Conservation (phyloP, 768 basidiomycete species). For the Lactarius akahatsu region DNA sequence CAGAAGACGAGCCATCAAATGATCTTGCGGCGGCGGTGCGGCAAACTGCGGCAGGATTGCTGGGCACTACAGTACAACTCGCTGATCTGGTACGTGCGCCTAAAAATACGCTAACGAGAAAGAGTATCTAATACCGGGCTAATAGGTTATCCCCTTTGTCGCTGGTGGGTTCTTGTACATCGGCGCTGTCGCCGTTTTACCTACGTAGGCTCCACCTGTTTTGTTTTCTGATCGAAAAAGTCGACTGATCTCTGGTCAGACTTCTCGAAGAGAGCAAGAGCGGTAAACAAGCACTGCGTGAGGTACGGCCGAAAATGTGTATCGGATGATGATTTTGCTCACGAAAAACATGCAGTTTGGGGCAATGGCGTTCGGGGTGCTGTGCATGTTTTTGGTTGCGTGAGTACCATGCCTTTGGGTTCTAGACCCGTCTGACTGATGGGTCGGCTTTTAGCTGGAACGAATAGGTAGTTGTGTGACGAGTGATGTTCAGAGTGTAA, state of each 20-base stretch:
- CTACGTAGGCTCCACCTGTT: conserved; percentile 61
- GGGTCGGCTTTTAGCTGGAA: conserved; percentile 59
- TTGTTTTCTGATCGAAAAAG: conserved; percentile 16
- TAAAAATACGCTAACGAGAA: conserved; percentile 22
- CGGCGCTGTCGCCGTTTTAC: conserved; percentile 87
- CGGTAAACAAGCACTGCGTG: conserved; percentile 84
- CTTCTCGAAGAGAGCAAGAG: conserved; percentile 86
- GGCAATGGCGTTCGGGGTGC: conserved; percentile 87
- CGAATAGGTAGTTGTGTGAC: conserved; percentile 47
- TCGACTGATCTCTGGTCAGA: conserved; percentile 40
- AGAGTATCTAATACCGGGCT: conserved; percentile 20
- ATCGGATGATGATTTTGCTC: conserved; percentile 6
- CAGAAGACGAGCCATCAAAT: conserved; percentile 38
- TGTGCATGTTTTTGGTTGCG: conserved; percentile 92
- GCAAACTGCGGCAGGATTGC: conserved; percentile 70
- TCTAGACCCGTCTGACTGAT: conserved; percentile 25
- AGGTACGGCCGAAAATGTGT: conserved; percentile 51
- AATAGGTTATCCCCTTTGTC: conserved; percentile 83
- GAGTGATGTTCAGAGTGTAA: conserved; percentile 1
- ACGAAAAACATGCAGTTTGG: conserved; percentile 59
- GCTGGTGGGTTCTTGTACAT: conserved; percentile 93
- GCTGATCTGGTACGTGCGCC: conserved; percentile 71
- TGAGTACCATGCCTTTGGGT: conserved; percentile 46
- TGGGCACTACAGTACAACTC: conserved; percentile 78
- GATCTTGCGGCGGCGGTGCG: conserved; percentile 78